Base-by-base conservation (phyloP, 805 yeast genomes). In the Ogataea populi-albae region DNA sequence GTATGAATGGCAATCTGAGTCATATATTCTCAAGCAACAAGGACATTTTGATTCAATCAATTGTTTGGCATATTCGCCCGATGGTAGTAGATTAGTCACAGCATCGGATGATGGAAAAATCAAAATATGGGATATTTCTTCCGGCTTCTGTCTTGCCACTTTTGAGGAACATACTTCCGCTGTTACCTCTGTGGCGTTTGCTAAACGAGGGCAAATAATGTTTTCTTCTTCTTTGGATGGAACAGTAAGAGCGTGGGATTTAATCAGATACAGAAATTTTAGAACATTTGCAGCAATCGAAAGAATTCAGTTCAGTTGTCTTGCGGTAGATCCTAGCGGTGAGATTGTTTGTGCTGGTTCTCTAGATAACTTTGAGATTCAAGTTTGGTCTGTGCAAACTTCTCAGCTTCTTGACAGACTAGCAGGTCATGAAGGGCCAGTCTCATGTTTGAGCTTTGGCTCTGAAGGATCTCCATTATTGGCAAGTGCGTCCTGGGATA, bases 1-100 rank as follows among this genome's bases (percentile, higher is more conserved):
- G 0, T 93, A 95, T 69, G 98, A 93, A 69, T 93, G 98, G 98
- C 96, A 93, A 65, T 85, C 95, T 4, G 98, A 93, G 59, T 86
- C 96, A 0, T 93, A 91, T 56, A 83, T 93, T 30, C 68, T 93
- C 46, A 89, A 91, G 57, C 98, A 93, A 58, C 98, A 93, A 62
- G 97, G 98, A 17, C 98, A 93, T 62, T 91, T 86, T 55, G 98
- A 93, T 59, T 70, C 96, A 0, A 76, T 88, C 59, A 91, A 87
- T 54, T 71, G 87, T 11, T 57, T 93, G 29, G 77, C 83, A 22
- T 93, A 93, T 53, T 86, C 97, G 1, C 96, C 97, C 0, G 98
- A 93, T 65, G 98, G 98, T 1, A 75, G 95, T 3, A 73, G 87
- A 50, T 72, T 91, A 4, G 93, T 91, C 4, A 91, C 98, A 1